A percentile compares a stretch with the other conserved stretches of the same genome.
These are phyloP conservation scores for Parachlorella kessleri DNA, from an alignment of 139 green algal species.

Conservation along the genomic window DNA sequence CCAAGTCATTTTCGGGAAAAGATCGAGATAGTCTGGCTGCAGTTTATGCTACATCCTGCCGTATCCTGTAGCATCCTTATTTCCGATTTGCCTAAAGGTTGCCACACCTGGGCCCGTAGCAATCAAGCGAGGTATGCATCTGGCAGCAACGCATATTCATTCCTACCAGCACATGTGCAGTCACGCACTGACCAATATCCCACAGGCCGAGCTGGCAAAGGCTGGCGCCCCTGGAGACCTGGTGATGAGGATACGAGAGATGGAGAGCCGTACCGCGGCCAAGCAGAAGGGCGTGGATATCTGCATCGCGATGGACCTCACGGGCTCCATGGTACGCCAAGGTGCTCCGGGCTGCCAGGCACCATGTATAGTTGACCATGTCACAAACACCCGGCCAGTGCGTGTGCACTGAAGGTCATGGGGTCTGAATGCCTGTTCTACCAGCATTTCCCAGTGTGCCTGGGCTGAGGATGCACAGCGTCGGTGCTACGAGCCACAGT, in stretches of 20 bases:
- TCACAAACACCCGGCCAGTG: background rate
- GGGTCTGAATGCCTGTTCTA: background rate
- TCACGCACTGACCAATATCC: too few relatives aligned
- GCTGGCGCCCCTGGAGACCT: background rate
- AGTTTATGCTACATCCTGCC: too few relatives aligned
- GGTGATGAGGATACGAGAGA: background rate
- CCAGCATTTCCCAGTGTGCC: too few relatives aligned
- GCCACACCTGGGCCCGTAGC: too few relatives aligned
- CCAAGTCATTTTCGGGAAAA: too few relatives aligned
- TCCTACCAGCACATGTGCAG: background rate
- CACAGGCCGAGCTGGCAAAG: background rate
- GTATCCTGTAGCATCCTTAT: too few relatives aligned
- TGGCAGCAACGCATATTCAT: background rate
- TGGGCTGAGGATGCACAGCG: too few relatives aligned
- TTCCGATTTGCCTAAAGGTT: too few relatives aligned
- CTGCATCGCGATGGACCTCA: constrained; percentile 23
- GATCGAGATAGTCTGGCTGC: too few relatives aligned
- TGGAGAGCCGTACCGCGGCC: background rate
- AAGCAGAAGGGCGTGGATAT: constrained; percentile 17
- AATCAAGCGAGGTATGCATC: too few relatives aligned
- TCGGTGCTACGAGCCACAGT: too few relatives aligned
- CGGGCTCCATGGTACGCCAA: constrained; percentile 27
- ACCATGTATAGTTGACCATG: background rate
- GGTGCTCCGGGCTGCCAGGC: background rate
- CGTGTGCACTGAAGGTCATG: background rate